These are phyloP conservation scores for Brachypodium distachyon DNA, from an alignment of 202 grass and related monocot species.

Conservation along the genomic window DNA sequence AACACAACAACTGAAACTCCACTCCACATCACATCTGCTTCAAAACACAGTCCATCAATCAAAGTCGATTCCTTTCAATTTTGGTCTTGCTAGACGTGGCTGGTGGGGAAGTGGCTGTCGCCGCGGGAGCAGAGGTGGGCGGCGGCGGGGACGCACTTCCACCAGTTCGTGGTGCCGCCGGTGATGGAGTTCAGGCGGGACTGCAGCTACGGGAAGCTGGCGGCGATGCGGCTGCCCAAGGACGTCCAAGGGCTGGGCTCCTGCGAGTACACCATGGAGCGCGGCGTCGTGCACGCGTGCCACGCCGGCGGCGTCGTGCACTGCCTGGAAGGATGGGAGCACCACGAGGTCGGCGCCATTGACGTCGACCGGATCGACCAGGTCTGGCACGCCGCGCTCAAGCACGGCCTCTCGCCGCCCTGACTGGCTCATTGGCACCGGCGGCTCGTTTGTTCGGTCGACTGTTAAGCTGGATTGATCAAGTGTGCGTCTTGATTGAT, in stretches of 20 bases:
- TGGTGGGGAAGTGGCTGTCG: constrained; percentile 89
- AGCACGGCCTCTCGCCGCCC: constrained; percentile 51
- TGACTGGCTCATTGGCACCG: neutral
- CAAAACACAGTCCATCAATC: too few relatives aligned
- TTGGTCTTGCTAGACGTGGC: too few relatives aligned
- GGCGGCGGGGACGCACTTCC: constrained; percentile 77
- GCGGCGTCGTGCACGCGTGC: constrained; percentile 82
- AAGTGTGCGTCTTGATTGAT: neutral
- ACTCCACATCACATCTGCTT: too few relatives aligned
- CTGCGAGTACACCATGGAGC: constrained; percentile 87
- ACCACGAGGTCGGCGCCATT: constrained; percentile 90
- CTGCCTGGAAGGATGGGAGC: constrained; percentile 69
- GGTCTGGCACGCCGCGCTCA: constrained; percentile 73
- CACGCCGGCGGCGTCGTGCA: constrained; percentile 87
- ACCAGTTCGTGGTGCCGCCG: constrained; percentile 96
- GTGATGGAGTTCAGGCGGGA: constrained; percentile 69
- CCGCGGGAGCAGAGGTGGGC: constrained; percentile 72
- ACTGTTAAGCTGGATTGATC: neutral
- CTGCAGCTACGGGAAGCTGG: constrained; percentile 84
- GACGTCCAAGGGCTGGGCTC: constrained; percentile 71
- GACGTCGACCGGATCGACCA: constrained; percentile 74
- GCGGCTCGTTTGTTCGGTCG: too few relatives aligned
- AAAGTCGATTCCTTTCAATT: too few relatives aligned
- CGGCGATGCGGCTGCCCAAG: constrained; percentile 82
- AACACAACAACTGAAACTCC: too few relatives aligned